Evolutionary conservation across 192 early-diverging fungal species (phyloP).

Genomic region (Spizellomyces sp.): DNA sequence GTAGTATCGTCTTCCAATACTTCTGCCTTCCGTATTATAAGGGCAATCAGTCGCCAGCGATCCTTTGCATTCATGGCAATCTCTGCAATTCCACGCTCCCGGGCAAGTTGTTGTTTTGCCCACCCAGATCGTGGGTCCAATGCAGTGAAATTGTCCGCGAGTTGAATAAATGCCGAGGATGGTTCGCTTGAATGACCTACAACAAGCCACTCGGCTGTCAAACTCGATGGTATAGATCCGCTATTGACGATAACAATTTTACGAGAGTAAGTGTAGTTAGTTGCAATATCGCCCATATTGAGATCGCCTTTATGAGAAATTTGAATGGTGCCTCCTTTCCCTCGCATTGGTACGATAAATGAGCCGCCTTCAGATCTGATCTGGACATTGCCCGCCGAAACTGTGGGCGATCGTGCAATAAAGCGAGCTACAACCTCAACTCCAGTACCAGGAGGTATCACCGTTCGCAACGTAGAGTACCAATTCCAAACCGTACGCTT

Average conservation of each 20-base stretch:
- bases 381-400: constrained; percentile 45
- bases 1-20: constrained; percentile 18
- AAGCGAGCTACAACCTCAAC: constrained; percentile 54
- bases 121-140: constrained; percentile 61
- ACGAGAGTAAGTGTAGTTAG: constrained; percentile 53
- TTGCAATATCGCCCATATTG: constrained; percentile 63
- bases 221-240: constrained; percentile 59
- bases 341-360: constrained; percentile 47
- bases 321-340: constrained; percentile 61
- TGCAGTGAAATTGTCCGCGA: constrained; percentile 51
- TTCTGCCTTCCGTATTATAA: constrained; percentile 47
- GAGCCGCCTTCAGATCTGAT: constrained; percentile 52
- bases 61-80: constrained; percentile 42
- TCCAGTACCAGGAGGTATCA: constrained; percentile 42
- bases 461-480: constrained; percentile 32
- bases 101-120: constrained; percentile 45
- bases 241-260: constrained; percentile 54
- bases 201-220: constrained; percentile 59
- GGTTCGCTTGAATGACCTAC: constrained; percentile 53
- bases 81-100: constrained; percentile 40
- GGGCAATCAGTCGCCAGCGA: constrained; percentile 29
- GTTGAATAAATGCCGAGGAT: constrained; percentile 35
- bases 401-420: constrained; percentile 44
- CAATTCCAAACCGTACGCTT: constrained; percentile 52
- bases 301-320: constrained; percentile 60